Percentiles rank a stretch among this genome's conserved stretches.
Conservation (phyloP, 2,329 filamentous ascomycete genomes). For the Botrytis tulipae region DNA sequence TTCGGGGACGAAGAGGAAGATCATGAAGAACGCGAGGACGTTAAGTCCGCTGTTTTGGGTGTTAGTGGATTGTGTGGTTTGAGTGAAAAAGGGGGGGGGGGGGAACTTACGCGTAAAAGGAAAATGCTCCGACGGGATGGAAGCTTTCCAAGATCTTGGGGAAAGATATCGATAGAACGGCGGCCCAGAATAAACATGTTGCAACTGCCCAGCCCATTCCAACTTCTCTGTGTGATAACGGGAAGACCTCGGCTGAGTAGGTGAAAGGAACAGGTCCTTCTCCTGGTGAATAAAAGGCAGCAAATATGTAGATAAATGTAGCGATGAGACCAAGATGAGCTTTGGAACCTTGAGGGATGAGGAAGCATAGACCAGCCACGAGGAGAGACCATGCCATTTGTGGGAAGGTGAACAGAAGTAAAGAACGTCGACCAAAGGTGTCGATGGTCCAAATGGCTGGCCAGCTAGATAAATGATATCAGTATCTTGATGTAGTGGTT, state of each 20-base stretch:
- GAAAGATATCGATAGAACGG: constrained; percentile 58
- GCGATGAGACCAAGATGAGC: constrained; percentile 54
- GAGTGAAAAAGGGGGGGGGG: no score
- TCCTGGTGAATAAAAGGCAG: constrained; percentile 63
- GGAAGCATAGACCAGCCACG: constrained; percentile 57
- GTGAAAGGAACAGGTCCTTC: constrained; percentile 61
- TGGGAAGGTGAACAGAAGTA: constrained; percentile 64
- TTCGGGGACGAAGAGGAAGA: constrained; percentile 56
- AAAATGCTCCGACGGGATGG: constrained; percentile 46
- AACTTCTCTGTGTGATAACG: constrained; percentile 60
- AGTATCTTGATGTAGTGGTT: not conserved
- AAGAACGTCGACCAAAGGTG: constrained; percentile 58
- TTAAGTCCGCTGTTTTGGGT: constrained; percentile 46
- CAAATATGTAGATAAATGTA: constrained; percentile 63
- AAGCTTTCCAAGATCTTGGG: constrained; percentile 30
- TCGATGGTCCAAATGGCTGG: constrained; percentile 60
- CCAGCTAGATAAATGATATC: constrained; percentile 59
- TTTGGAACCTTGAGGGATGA: constrained; percentile 41
- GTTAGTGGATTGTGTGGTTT: not conserved
- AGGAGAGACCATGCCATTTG: constrained; percentile 65
- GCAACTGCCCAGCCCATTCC: constrained; percentile 63
- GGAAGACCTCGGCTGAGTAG: constrained; percentile 62
- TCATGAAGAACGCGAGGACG: constrained; percentile 51
- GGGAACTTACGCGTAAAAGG: constrained; percentile 46
- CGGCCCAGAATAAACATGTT: constrained; percentile 57